A percentile compares a stretch with the other conserved stretches of the same genome.
Conservation (phyloP, 495 filamentous ascomycete genomes). For the Lophiostoma macrostomum region DNA sequence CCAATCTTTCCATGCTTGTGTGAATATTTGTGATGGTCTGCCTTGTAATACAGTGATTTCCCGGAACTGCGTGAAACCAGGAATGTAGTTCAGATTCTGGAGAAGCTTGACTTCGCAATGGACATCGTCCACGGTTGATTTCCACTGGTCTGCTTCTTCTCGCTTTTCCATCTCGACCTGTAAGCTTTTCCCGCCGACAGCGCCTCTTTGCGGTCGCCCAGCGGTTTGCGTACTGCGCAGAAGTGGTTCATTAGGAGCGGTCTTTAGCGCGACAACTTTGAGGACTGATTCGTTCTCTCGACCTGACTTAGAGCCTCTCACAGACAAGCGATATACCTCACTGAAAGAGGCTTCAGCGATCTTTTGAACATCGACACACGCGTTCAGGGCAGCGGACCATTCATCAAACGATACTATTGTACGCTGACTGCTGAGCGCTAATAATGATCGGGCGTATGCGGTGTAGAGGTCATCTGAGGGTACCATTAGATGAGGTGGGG, state of each 20-base stretch:
- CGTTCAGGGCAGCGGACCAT: slow-evolving; percentile 53
- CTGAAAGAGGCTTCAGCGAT: slow-evolving; percentile 69
- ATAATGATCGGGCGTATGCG: slow-evolving; percentile 16
- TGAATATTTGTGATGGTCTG: slow-evolving; percentile 58
- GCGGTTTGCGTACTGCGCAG: neutral
- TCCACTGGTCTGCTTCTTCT: slow-evolving; percentile 26
- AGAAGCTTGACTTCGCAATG: slow-evolving; percentile 70
- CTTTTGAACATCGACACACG: slow-evolving; percentile 53
- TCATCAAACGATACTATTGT: slow-evolving; percentile 28
- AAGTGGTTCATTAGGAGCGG: slow-evolving; percentile 34
- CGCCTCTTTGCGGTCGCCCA: neutral
- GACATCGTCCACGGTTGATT: slow-evolving; percentile 53
- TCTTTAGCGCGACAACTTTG: slow-evolving; percentile 45
- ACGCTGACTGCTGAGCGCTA: slow-evolving; percentile 19
- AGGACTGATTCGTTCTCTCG: slow-evolving; percentile 45
- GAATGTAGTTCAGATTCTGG: slow-evolving; percentile 70
- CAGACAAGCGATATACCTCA: slow-evolving; percentile 62
- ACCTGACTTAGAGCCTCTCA: slow-evolving; percentile 40
- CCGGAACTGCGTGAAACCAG: slow-evolving; percentile 90
- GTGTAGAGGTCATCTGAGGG: slow-evolving; percentile 10
- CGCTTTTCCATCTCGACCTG: slow-evolving; percentile 16
- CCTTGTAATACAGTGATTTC: slow-evolving; percentile 72
- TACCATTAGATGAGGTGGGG: slow-evolving; percentile 4
- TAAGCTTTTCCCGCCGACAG: slow-evolving; percentile 36
- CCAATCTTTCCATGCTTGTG: slow-evolving; percentile 61